These are phyloP conservation scores for Ceratocystis albifundus DNA, from an alignment of 2,329 filamentous ascomycete species.

Conservation along the genomic window DNA sequence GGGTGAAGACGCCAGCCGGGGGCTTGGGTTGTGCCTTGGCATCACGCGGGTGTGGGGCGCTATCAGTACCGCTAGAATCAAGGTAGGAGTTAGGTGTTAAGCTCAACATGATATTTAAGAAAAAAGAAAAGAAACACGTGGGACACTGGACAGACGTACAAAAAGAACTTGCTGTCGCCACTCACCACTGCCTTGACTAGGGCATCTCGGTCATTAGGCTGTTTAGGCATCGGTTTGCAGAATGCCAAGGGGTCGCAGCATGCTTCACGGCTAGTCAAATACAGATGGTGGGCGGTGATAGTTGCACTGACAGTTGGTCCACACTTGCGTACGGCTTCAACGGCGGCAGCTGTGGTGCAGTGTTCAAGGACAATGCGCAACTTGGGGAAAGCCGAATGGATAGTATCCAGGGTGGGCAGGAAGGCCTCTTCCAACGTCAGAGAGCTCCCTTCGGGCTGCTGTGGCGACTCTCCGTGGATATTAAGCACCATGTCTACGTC, in stretches of 20 bases:
- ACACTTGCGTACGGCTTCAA: slow-evolving; percentile 65
- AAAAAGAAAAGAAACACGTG: too few species aligned
- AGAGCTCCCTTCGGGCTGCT: slow-evolving; percentile 34
- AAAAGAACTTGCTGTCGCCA: slow-evolving; percentile 57
- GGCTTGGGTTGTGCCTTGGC: slow-evolving; percentile 48
- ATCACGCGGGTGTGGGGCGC: slow-evolving; percentile 50
- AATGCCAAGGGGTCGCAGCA: slow-evolving; percentile 50
- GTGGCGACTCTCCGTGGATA: slow-evolving; percentile 76
- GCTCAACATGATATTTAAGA: slow-evolving; percentile 10
- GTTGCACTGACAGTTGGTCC: slow-evolving; percentile 65
- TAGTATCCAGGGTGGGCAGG: slow-evolving; percentile 61
- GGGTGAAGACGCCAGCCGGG: slow-evolving; percentile 68
- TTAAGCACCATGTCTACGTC: slow-evolving; percentile 50
- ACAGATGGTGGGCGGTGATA: slow-evolving; percentile 80
- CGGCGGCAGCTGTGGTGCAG: slow-evolving; percentile 72
- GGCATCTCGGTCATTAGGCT: slow-evolving; percentile 58
- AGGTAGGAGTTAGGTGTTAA: neutral
- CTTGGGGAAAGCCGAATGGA: slow-evolving; percentile 64
- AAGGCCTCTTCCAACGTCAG: slow-evolving; percentile 46
- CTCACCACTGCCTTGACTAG: slow-evolving; percentile 53
- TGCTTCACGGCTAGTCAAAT: slow-evolving; percentile 61
- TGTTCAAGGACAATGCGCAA: slow-evolving; percentile 67
- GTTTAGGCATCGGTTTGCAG: slow-evolving; percentile 68
- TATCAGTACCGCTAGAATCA: slow-evolving; percentile 42
- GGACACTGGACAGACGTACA: slow-evolving; percentile 38